Conservation (phyloP, 352 stramenopile genomes). For the Nothophytophthora sp. region DNA sequence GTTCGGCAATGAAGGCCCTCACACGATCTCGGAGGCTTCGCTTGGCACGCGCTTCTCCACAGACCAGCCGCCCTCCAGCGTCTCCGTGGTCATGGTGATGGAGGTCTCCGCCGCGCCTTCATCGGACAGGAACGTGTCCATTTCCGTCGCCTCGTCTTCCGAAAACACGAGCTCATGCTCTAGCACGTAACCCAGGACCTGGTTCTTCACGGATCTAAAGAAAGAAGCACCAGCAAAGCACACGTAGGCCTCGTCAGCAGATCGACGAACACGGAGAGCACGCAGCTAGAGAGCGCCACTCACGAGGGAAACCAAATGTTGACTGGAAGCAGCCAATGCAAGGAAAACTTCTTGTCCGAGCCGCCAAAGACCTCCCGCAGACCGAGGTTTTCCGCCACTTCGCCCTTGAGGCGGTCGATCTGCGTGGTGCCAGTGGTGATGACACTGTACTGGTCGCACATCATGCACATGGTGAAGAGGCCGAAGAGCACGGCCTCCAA, state of each 20-base stretch:
- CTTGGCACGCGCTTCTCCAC: slow-evolving; percentile 79
- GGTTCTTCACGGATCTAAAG: slow-evolving; percentile 75
- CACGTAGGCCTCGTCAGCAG: neutral
- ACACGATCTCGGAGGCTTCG: slow-evolving; percentile 57
- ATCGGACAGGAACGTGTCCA: slow-evolving; percentile 71
- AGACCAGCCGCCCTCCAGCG: slow-evolving; percentile 80
- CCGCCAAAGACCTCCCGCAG: slow-evolving; percentile 87
- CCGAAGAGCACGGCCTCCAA: slow-evolving; percentile 95
- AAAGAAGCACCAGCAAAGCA: slow-evolving; percentile 4
- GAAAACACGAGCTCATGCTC: slow-evolving; percentile 69
- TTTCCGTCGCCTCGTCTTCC: slow-evolving; percentile 75
- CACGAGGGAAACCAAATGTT: slow-evolving; percentile 89
- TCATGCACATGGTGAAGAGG: slow-evolving; percentile 99
- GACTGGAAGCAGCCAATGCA: slow-evolving; percentile 84
- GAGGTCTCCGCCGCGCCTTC: slow-evolving; percentile 31
- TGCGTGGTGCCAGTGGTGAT: slow-evolving; percentile 96
- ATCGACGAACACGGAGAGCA: neutral
- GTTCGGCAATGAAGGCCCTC: too few species aligned
- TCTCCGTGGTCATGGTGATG: slow-evolving; percentile 63
- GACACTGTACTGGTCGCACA: slow-evolving; percentile 98
- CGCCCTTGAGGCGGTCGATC: slow-evolving; percentile 97
- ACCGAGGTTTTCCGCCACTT: slow-evolving; percentile 67
- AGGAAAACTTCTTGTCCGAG: slow-evolving; percentile 46
- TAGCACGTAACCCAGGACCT: slow-evolving; percentile 82
- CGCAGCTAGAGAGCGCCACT: slow-evolving; percentile 15